Percentiles rank a stretch among this genome's conserved stretches.
phyloP scores from a whole-genome alignment of 75 land plant genomes.

The Larix kaempferi region DNA sequence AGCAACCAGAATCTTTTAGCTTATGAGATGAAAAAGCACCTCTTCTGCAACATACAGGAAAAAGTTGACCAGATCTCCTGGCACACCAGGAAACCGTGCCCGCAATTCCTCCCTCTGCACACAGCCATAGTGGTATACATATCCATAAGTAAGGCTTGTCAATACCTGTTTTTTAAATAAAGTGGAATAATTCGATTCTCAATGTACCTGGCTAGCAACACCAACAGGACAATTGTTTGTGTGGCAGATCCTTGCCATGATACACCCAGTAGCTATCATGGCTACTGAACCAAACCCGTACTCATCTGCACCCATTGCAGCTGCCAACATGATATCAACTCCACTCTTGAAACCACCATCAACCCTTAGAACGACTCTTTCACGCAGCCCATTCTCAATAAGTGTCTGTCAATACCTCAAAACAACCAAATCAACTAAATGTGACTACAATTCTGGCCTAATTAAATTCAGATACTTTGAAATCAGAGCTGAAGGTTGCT shows the following conservation, averaged over 20 bases:
- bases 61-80: slow-evolving; percentile 93
- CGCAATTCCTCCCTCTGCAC: slow-evolving; percentile 93
- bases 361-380: slow-evolving; percentile 89
- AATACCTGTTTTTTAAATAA: background rate
- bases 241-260: slow-evolving; percentile 99
- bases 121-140: background rate
- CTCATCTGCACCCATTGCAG: slow-evolving; percentile 98
- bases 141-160: background rate
- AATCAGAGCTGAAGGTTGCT: slow-evolving; percentile 2
- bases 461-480: background rate
- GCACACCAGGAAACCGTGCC: slow-evolving; percentile 98
- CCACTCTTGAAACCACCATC: slow-evolving; percentile 99
- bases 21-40: slow-evolving; percentile 39
- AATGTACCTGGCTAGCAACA: slow-evolving; percentile 92
- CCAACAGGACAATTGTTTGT: slow-evolving; percentile 99
- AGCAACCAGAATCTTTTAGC: background rate
- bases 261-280: slow-evolving; percentile 98
- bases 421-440: background rate
- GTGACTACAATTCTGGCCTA: background rate
- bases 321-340: slow-evolving; percentile 93
- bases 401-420: slow-evolving; percentile 61
- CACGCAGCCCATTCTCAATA: slow-evolving; percentile 86
- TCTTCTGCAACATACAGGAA: slow-evolving; percentile 96
- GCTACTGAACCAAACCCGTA: slow-evolving; percentile 98
- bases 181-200: background rate